These are phyloP conservation scores for Fragaria vesca DNA, from an alignment of 306 rosid genomes.

Conservation along the genomic window DNA sequence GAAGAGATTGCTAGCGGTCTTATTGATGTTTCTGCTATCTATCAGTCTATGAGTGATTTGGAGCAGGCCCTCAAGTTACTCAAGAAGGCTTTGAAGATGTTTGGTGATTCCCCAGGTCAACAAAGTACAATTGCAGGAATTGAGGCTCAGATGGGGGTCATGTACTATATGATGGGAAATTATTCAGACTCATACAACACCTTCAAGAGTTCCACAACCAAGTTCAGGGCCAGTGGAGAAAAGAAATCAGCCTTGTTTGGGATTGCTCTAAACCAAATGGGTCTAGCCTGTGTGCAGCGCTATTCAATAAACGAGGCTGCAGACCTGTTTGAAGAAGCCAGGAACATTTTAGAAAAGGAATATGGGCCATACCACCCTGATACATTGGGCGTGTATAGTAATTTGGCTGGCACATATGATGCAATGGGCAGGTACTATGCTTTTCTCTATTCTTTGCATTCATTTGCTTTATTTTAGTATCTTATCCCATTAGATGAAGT, in stretches of 20 bases:
- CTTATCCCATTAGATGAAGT: background rate
- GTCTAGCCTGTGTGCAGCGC: constrained; percentile 75
- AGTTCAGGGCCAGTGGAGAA: constrained; percentile 69
- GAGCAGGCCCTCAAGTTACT: constrained; percentile 70
- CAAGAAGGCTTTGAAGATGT: constrained; percentile 70
- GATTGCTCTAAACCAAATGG: constrained; percentile 87
- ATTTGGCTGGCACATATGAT: constrained; percentile 82
- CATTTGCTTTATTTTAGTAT: too few relatives aligned
- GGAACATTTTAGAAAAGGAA: constrained; percentile 66
- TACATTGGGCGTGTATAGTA: constrained; percentile 81
- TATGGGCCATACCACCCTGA: constrained; percentile 76
- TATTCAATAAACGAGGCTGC: constrained; percentile 83
- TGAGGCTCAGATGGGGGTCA: constrained; percentile 85
- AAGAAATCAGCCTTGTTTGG: constrained; percentile 76
- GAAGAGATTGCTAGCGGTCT: constrained; percentile 85
- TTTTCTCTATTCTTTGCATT: background rate
- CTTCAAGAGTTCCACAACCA: constrained; percentile 54
- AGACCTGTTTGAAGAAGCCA: constrained; percentile 81
- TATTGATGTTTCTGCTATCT: constrained; percentile 71
- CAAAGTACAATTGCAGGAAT: constrained; percentile 77
- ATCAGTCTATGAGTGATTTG: constrained; percentile 77
- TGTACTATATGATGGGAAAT: constrained; percentile 74
- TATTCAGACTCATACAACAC: constrained; percentile 61
- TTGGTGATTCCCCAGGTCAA: constrained; percentile 56
- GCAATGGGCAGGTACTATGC: constrained; percentile 89